Base-by-base conservation (phyloP, 2,329 filamentous ascomycete genomes). In the Fusarium verticillioides region DNA sequence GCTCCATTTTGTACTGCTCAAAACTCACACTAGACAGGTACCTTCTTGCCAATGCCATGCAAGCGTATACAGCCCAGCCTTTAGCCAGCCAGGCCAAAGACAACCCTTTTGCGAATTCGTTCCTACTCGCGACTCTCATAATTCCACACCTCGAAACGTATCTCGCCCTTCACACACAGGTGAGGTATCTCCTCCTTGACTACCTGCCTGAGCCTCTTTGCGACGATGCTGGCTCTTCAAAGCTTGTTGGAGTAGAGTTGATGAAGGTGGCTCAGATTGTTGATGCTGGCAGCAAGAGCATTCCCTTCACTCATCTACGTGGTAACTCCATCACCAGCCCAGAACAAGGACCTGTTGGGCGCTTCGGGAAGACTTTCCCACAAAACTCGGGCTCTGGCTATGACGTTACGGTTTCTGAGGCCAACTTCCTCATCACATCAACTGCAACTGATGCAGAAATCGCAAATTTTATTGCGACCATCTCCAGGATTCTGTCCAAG, bases 131-230 rank as follows among this genome's bases (percentile, higher is more conserved):
- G 5, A 86, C 87, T 2, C 82, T 91, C 5, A 84, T 92, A 28
- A 83, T 91, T 43, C 88, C 89, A 3, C 88, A 91, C 67, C 82
- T 92, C 4, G 90, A 92, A 74, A 86, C 86, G 0, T 91, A 90
- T 69, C 82, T 92, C 54, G 84, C 86, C 9, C 81, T 85, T 4
- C 87, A 91, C 70, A 76, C 84, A 5, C 82, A 85, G 42, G 86
- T 88, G 26, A 86, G 86, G 15, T 87, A 91, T 63, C 84, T 92
- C 2, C 79, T 92, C 9, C 82, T 92, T 13, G 87, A 91, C 63
- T 92, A 89, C 69, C 85, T 89, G 0, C 80, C 86, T 1, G 86
- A 87, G 54, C 87, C 91, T 69, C 82, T 92, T 92, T 4, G 75
- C 85, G 5, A 89, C 89, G 7, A 82, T 91, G 4, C 77, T 91